A percentile compares a stretch with the other conserved stretches of the same genome.
Evolutionary conservation across 345 rosid genomes (phyloP).

Genomic region (Erucastrum elatum): DNA sequence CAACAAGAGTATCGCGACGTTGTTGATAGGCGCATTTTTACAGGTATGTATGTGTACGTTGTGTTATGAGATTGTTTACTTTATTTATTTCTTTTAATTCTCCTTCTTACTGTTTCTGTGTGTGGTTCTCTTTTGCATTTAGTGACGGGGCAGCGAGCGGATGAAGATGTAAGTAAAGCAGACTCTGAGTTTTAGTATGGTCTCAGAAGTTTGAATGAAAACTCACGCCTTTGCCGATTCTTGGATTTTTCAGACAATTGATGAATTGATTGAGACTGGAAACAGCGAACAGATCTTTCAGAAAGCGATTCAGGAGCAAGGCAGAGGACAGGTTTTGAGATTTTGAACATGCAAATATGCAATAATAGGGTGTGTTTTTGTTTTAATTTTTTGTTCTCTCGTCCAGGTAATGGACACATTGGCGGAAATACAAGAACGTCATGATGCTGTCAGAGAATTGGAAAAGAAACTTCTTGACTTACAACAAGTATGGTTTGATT

Average conservation of each 20-base stretch:
- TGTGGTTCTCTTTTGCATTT: conserved; percentile 18
- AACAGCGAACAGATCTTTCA: conserved; percentile 92
- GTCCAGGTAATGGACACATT: conserved; percentile 73
- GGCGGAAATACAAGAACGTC: conserved; percentile 97
- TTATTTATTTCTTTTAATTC: background rate
- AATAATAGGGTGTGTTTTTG: background rate
- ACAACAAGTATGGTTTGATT: conserved; percentile 61
- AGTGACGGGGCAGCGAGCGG: conserved; percentile 42
- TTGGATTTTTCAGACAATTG: conserved; percentile 58
- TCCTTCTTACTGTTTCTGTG: background rate
- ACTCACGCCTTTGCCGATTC: conserved; percentile 1
- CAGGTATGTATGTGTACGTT: conserved; percentile 49
- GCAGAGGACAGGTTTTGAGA: conserved; percentile 75
- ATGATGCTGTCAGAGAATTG: conserved; percentile 80
- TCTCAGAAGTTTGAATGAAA: conserved; percentile 11
- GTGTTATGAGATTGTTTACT: background rate
- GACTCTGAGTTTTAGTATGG: background rate
- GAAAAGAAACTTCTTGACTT: conserved; percentile 91
- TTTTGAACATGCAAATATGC: background rate
- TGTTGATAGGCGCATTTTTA: conserved; percentile 82
- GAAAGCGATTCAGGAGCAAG: conserved; percentile 89
- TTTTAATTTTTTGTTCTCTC: background rate
- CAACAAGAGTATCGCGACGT: conserved; percentile 92
- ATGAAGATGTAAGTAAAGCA: conserved; percentile 40
- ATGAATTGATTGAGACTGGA: conserved; percentile 87